phyloP scores from a whole-genome alignment of 306 rosid genomes.

The Aeschynomene evenia region DNA sequence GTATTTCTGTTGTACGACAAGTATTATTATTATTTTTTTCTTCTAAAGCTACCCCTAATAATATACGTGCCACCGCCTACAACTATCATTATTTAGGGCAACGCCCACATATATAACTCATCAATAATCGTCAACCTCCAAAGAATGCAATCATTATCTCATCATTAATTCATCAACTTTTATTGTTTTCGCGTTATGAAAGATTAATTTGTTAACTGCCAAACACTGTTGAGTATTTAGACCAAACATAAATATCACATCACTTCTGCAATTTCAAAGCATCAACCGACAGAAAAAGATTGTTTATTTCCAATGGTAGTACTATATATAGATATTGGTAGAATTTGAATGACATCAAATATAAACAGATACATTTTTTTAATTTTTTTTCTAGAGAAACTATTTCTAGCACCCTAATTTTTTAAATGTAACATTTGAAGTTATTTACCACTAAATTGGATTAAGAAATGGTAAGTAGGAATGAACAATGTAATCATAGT shows the following conservation, averaged over 20 bases:
- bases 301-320: no score
- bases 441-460: neutral
- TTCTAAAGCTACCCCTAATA: neutral
- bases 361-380: neutral
- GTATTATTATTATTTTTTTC: no score
- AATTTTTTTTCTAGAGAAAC: neutral
- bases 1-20: no score
- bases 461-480: no score
- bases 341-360: neutral
- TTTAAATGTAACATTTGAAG: neutral
- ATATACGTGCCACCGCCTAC: neutral
- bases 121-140: conserved; percentile 4
- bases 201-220: neutral
- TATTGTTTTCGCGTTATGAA: neutral
- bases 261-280: neutral
- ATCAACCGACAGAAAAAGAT: neutral
- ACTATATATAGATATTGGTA: no score
- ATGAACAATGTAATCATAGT: no score
- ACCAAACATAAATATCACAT: neutral
- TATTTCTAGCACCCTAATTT: neutral
- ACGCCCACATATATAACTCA: neutral
- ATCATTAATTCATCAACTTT: conserved; percentile 1
- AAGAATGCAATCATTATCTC: conserved; percentile 2
- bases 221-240: neutral
- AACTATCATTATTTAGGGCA: conserved; percentile 11